Percentiles rank a stretch among this genome's conserved stretches.
Evolutionary conservation across 2,329 filamentous ascomycete genomes (phyloP).

Genomic region (Oidium heveae): DNA sequence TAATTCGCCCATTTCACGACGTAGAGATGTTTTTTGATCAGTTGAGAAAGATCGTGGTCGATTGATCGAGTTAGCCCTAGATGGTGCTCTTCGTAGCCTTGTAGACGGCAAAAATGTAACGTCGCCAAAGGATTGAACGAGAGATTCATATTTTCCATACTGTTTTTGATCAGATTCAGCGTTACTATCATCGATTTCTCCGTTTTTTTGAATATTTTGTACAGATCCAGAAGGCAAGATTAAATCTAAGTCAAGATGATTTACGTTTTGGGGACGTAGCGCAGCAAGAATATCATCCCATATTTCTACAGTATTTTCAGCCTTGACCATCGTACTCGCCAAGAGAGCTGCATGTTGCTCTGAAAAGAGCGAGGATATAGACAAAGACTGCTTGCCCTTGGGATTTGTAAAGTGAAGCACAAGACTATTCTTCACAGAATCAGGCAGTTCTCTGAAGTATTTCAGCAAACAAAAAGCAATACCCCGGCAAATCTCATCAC

Average conservation of each 20-base stretch:
- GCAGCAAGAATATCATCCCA: slow-evolving; percentile 49
- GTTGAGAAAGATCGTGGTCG: slow-evolving; percentile 52
- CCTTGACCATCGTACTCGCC: slow-evolving; percentile 58
- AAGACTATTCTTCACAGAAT: slow-evolving; percentile 47
- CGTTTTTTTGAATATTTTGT: slow-evolving; percentile 32
- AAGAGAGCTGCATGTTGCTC: slow-evolving; percentile 85
- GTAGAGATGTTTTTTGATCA: slow-evolving; percentile 16
- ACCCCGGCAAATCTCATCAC: slow-evolving; percentile 75
- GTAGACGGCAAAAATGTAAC: slow-evolving; percentile 71
- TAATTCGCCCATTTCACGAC: background rate
- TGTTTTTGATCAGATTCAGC: slow-evolving; percentile 37
- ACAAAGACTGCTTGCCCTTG: slow-evolving; percentile 31
- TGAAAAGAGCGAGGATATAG: slow-evolving; percentile 42
- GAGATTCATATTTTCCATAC: slow-evolving; percentile 52
- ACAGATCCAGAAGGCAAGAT: slow-evolving; percentile 53
- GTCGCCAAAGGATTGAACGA: slow-evolving; percentile 61
- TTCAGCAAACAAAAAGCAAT: slow-evolving; percentile 83
- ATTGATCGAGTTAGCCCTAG: slow-evolving; percentile 59
- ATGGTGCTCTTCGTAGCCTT: slow-evolving; percentile 61
- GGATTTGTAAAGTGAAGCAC: slow-evolving; percentile 20
- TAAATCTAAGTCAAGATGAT: slow-evolving; percentile 69
- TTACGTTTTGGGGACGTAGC: slow-evolving; percentile 57
- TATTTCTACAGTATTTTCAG: slow-evolving; percentile 51
- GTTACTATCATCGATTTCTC: slow-evolving; percentile 32
- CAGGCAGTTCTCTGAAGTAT: slow-evolving; percentile 74